These are phyloP conservation scores for Porphyrellus cyaneotinctus DNA, from an alignment of 768 basidiomycete species.

Conservation along the genomic window DNA sequence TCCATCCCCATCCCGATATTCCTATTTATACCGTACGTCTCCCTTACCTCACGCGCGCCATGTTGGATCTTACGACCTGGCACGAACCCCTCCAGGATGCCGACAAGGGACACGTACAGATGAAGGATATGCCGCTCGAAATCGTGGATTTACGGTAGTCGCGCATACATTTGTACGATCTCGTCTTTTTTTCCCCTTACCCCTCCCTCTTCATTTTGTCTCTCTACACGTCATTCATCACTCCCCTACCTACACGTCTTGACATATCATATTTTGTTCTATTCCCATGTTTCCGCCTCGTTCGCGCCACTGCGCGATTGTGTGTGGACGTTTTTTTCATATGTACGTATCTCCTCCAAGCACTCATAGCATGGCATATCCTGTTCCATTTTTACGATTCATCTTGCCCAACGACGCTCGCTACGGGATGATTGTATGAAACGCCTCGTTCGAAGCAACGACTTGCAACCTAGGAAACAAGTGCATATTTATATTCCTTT, in stretches of 20 bases:
- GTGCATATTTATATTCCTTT: no score
- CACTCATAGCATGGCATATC: no score
- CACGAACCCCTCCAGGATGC: constrained; percentile 51
- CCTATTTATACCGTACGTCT: constrained; percentile 81
- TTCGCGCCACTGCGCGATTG: background rate
- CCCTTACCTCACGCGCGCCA: background rate
- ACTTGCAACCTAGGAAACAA: no score
- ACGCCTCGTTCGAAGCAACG: no score
- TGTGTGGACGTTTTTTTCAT: background rate
- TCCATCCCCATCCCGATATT: constrained; percentile 80
- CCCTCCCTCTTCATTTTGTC: background rate
- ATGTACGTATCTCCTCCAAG: constrained; percentile 6
- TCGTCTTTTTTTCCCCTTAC: background rate
- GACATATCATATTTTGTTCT: background rate
- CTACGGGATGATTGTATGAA: no score
- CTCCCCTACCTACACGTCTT: no score
- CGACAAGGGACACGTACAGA: constrained; percentile 80
- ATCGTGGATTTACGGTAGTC: constrained; percentile 72
- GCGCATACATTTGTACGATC: background rate
- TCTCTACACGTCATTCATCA: background rate
- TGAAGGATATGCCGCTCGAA: constrained; percentile 68
- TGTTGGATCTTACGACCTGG: background rate
- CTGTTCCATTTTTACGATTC: no score
- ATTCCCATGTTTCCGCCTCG: background rate
- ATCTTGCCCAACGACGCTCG: no score